Evolutionary conservation across 2,329 filamentous ascomycete species (phyloP).

Genomic region (Camillea tinctor): DNA sequence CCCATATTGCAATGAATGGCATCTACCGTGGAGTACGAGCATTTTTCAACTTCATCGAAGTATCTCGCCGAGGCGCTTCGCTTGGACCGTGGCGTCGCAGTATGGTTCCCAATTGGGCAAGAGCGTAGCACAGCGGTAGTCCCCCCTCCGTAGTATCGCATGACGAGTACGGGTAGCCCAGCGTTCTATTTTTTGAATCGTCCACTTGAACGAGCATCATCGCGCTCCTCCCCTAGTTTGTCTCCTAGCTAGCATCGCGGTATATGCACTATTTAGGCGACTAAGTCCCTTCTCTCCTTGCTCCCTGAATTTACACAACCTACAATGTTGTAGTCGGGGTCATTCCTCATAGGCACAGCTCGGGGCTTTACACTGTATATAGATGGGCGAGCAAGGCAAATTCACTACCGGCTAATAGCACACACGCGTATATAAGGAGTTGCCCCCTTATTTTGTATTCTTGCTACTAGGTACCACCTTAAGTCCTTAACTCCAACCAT

Average conservation of each 20-base stretch:
- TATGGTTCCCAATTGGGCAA: not conserved
- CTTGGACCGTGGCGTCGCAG: not conserved
- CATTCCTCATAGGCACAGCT: too few relatives aligned
- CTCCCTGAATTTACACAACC: too few relatives aligned
- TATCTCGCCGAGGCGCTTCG: not conserved
- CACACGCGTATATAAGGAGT: not conserved
- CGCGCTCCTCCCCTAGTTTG: not conserved
- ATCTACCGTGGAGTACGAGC: not conserved
- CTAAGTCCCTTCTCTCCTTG: too few relatives aligned
- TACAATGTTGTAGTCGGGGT: too few relatives aligned
- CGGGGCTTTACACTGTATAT: too few relatives aligned
- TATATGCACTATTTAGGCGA: not conserved
- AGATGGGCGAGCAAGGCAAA: not conserved
- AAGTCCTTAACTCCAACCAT: slow-evolving; percentile 5
- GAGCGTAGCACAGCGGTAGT: not conserved
- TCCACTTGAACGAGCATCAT: not conserved
- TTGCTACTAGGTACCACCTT: not conserved
- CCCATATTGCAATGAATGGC: not conserved
- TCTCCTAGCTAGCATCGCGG: not conserved
- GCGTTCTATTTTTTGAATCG: not conserved
- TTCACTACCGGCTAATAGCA: not conserved
- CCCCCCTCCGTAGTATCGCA: not conserved
- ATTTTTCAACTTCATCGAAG: not conserved
- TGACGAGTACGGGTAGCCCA: not conserved
- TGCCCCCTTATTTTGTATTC: not conserved